phyloP scores from a whole-genome alignment of 208 protist genomes.

The Wallacemonas collosoma region DNA sequence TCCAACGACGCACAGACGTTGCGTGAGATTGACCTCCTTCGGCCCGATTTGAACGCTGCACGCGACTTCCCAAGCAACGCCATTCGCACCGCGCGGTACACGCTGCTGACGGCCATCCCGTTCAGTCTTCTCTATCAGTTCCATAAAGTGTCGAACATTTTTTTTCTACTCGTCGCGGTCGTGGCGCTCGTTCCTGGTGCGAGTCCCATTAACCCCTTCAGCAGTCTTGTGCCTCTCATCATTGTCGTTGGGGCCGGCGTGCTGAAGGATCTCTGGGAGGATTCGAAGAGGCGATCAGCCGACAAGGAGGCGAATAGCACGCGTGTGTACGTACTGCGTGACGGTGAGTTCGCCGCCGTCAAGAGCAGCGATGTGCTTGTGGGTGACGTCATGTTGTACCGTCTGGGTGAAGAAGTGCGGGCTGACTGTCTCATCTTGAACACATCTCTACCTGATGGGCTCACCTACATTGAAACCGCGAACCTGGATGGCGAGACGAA shows the following conservation, averaged over 20 bases:
- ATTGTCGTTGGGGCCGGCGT: slow-evolving; percentile 87
- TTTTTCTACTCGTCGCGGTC: slow-evolving; percentile 93
- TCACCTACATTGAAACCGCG: slow-evolving; percentile 89
- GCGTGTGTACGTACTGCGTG: slow-evolving; percentile 48
- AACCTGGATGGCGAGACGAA: slow-evolving; percentile 94
- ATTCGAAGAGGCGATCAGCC: slow-evolving; percentile 62
- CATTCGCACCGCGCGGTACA: slow-evolving; percentile 79
- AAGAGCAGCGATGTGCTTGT: slow-evolving; percentile 69
- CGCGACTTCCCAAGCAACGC: slow-evolving; percentile 58
- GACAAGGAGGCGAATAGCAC: slow-evolving; percentile 66
- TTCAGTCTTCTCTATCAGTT: slow-evolving; percentile 86
- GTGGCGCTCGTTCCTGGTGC: slow-evolving; percentile 85
- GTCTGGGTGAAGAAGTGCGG: slow-evolving; percentile 65
- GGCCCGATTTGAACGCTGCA: slow-evolving; percentile 44
- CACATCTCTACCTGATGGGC: slow-evolving; percentile 68
- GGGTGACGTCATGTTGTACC: slow-evolving; percentile 80
- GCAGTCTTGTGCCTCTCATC: slow-evolving; percentile 76
- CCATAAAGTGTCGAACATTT: slow-evolving; percentile 90
- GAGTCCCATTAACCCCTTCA: slow-evolving; percentile 90
- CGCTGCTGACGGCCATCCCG: slow-evolving; percentile 60
- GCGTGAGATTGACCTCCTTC: slow-evolving; percentile 58
- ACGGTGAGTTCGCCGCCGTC: slow-evolving; percentile 41
- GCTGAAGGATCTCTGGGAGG: slow-evolving; percentile 90
- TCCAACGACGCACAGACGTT: slow-evolving; percentile 15
- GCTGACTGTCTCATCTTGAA: slow-evolving; percentile 88